A percentile compares a stretch with the other conserved stretches of the same genome.
Conservation (phyloP, 768 basidiomycete genomes). For the Pisolithus microcarpus region DNA sequence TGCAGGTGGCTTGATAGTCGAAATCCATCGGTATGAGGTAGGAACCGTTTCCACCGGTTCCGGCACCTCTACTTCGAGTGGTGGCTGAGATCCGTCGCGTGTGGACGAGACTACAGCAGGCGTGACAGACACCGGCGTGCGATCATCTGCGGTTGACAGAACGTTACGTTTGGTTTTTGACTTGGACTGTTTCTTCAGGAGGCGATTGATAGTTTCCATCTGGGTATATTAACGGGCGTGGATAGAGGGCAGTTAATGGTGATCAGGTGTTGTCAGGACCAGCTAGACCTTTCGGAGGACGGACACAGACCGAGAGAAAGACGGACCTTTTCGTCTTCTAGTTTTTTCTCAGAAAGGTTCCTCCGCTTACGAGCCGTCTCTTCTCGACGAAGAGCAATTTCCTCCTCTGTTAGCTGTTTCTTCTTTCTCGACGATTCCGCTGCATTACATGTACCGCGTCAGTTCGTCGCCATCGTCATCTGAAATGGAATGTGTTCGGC, state of each 20-base stretch:
- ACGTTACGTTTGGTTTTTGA: constrained; percentile 54
- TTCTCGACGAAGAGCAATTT: constrained; percentile 66
- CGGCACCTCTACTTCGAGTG: constrained; percentile 34
- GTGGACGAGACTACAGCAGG: constrained; percentile 23
- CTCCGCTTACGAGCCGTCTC: constrained; percentile 79
- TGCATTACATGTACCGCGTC: background rate
- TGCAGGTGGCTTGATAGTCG: constrained; percentile 35
- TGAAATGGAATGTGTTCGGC: background rate
- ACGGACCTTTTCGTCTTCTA: constrained; percentile 76
- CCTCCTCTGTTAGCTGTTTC: constrained; percentile 62
- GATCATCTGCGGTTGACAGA: constrained; percentile 42
- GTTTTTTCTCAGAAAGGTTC: constrained; percentile 73
- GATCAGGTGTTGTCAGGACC: background rate
- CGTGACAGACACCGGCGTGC: constrained; percentile 25
- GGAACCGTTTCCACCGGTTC: constrained; percentile 37
- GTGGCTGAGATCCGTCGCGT: constrained; percentile 23
- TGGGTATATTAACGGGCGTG: constrained; percentile 19
- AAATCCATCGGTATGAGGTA: constrained; percentile 69
- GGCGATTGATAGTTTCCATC: constrained; percentile 84
- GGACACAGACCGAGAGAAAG: background rate
- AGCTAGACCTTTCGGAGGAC: background rate
- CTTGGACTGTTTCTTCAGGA: constrained; percentile 78
- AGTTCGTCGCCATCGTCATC: background rate
- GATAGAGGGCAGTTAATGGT: background rate
- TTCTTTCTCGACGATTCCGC: constrained; percentile 37